Evolutionary conservation across 768 basidiomycete species (phyloP).

Genomic region (Russula foetens): DNA sequence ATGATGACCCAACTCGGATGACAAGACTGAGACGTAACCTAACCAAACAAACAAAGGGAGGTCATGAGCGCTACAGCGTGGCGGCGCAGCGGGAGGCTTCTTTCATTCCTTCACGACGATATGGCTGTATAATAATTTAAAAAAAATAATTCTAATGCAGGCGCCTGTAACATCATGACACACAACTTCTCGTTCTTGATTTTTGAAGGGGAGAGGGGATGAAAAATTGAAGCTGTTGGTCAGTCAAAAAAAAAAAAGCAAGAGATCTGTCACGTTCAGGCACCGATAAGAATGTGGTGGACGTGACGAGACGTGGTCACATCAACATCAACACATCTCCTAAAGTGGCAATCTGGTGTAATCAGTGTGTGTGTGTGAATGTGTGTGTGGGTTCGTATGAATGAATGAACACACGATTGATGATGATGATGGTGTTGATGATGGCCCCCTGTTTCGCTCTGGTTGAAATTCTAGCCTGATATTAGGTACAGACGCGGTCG

Average conservation of each 20-base stretch:
- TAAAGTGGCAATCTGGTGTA: neutral
- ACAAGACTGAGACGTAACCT: conserved; percentile 1
- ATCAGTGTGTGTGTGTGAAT: too few species aligned
- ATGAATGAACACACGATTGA: neutral
- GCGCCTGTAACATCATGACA: conserved; percentile 1
- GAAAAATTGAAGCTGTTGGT: conserved; percentile 13
- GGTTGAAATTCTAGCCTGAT: neutral
- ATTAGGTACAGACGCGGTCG: neutral
- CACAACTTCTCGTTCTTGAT: neutral
- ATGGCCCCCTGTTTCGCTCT: conserved; percentile 11
- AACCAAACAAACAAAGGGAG: conserved; percentile 3
- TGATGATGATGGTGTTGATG: neutral
- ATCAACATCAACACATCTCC: conserved; percentile 6
- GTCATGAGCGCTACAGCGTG: neutral
- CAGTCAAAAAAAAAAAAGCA: conserved; percentile 1
- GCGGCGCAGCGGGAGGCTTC: conserved; percentile 7
- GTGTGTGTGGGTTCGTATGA: too few species aligned
- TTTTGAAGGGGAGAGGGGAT: neutral
- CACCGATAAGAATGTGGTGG: conserved; percentile 15
- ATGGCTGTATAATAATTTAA: neutral
- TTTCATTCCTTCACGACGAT: conserved; percentile 11
- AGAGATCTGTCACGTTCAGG: conserved; percentile 11
- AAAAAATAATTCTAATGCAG: neutral
- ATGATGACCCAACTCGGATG: neutral
- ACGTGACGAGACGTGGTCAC: conserved; percentile 9